Evolutionary conservation across 2,329 filamentous ascomycete genomes (phyloP), one percentile per base, ranked within the genome.

Genomic region (Massarina eburnea): DNA sequence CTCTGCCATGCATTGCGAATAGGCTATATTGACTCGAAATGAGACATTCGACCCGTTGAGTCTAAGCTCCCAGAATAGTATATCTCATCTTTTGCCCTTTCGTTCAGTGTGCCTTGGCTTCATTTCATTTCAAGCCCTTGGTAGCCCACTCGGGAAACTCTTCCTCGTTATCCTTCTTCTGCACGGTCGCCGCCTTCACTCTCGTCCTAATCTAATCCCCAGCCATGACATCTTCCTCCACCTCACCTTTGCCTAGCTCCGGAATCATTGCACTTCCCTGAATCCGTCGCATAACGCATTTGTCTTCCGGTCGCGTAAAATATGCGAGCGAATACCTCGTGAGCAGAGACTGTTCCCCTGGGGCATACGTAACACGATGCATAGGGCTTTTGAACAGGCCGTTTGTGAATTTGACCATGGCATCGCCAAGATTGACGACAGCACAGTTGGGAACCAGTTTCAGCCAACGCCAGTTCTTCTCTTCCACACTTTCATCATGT

Each of bases 361-460:
- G 43, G 12, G 43, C 36, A 9, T 34, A 27, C 2, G 18, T 34
- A 18, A 45, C 38, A 2, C 43, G 26, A 41, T 45, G 43, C 8
- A 40, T 26, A n/a, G 18, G 18, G 8, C 27, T 35, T 8, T 40
- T 40, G 4, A 45, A 18, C n/a, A 35, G 4, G 9, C 43, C 37
- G 14, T 34, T 29, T 3, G 43, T 29, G 36, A 40, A 45, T 9
- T 36, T 41, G 7, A 35, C 43, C 43, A 71, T 69, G 4, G 69
- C 70, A 41, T 73, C 70, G 3, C 71, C 70, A 1, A 73, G 59
- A 35, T 73, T 73, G 46, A 72, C 55, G 37, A 73, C 67, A 15
- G 69, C 68, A 44, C 67, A 66, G 1, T 66, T 65, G 12, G 56
- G 58, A 34, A 66, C 50, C 1, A 70, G 71, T 42, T 55, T 56